Evolutionary conservation across 164 flowering plant genomes (phyloP).

Genomic region (Magnolia sinica): DNA sequence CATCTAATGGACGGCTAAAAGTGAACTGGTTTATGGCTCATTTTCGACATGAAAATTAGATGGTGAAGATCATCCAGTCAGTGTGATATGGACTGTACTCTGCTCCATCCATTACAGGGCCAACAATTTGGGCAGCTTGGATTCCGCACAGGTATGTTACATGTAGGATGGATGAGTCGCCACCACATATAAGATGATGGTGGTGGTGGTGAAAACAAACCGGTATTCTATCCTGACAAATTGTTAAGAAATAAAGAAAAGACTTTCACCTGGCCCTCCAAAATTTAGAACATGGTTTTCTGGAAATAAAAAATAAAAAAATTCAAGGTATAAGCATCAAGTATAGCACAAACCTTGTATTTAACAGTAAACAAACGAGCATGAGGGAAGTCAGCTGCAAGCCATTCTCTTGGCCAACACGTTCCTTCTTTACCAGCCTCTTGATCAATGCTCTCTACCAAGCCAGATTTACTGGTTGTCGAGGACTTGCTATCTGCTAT

Average conservation of each 20-base stretch:
- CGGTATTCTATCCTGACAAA: background rate
- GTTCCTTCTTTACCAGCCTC: constrained; percentile 96
- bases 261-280: background rate
- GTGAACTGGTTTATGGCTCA: background rate
- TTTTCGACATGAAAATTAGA: background rate
- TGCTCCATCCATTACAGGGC: background rate
- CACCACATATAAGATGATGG: background rate
- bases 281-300: background rate
- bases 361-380: constrained; percentile 87
- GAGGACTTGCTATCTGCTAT: constrained; percentile 84
- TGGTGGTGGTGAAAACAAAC: background rate
- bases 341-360: constrained; percentile 69
- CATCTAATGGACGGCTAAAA: background rate
- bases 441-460: constrained; percentile 94
- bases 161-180: background rate
- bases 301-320: background rate
- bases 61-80: background rate
- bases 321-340: background rate
- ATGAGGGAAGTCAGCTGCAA: constrained; percentile 77
- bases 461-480: constrained; percentile 70
- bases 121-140: background rate
- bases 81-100: background rate
- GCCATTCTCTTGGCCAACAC: constrained; percentile 99
- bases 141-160: background rate
- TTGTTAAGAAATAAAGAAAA: background rate